These are phyloP conservation scores for Sanguinoderma infundibulare DNA, from an alignment of 1,284 basidiomycete species.

Conservation along the genomic window DNA sequence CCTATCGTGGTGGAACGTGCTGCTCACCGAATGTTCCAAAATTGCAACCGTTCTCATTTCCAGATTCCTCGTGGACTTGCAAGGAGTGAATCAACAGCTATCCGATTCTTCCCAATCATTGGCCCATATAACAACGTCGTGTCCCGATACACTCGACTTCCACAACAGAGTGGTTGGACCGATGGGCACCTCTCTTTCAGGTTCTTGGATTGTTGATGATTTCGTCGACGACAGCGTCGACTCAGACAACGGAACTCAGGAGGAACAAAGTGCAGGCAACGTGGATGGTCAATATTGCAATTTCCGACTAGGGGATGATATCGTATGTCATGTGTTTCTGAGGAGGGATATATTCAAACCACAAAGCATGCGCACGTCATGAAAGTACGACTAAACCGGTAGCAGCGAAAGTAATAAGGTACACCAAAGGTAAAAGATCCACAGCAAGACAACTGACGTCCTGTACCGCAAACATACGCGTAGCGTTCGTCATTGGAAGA, in stretches of 20 bases:
- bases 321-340: background rate
- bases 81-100: background rate
- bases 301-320: too few species aligned
- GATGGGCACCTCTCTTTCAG: too few species aligned
- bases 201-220: too few species aligned
- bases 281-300: too few species aligned
- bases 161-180: too few species aligned
- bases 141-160: background rate
- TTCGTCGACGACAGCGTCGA: too few species aligned
- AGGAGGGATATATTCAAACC: background rate
- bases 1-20: too few species aligned
- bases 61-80: too few species aligned
- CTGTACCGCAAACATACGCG: constrained; percentile 10
- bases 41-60: too few species aligned
- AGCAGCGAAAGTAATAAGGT: constrained; percentile 28
- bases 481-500: constrained; percentile 65
- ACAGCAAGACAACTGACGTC: constrained; percentile 5
- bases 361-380: background rate
- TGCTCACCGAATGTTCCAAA: too few species aligned
- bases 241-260: too few species aligned
- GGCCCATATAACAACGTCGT: background rate
- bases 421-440: constrained; percentile 23
- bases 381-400: constrained; percentile 5
- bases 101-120: background rate
- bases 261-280: too few species aligned